phyloP scores from a whole-genome alignment of 2,329 filamentous ascomycete genomes.

The Macrophomina tecta region DNA sequence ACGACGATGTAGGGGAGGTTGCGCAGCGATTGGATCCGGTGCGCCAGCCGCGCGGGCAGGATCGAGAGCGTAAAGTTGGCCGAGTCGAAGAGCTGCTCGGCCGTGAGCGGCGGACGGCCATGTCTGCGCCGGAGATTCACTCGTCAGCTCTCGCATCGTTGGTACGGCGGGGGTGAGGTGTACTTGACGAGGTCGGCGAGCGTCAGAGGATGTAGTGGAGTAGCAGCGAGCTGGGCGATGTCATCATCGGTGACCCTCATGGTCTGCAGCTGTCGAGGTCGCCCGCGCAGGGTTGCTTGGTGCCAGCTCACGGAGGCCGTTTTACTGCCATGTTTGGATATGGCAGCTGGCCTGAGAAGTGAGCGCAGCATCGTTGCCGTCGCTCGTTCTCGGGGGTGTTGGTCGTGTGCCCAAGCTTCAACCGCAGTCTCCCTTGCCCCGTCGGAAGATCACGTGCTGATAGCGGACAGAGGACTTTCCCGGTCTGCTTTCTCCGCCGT shows the following conservation, averaged over 20 bases:
- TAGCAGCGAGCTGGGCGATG: slow-evolving; percentile 77
- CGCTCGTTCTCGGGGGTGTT: slow-evolving; percentile 17
- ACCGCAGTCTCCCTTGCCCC: no score
- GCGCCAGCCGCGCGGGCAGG: slow-evolving; percentile 88
- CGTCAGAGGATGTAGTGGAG: slow-evolving; percentile 80
- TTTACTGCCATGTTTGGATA: slow-evolving; percentile 10
- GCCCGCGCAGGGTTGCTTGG: neutral
- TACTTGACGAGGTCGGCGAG: slow-evolving; percentile 89
- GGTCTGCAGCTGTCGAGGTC: slow-evolving; percentile 41
- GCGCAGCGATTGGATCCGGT: slow-evolving; percentile 89
- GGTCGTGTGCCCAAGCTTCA: slow-evolving; percentile 19
- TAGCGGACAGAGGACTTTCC: neutral
- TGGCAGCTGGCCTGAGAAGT: slow-evolving; percentile 13
- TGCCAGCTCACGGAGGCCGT: neutral
- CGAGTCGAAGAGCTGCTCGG: slow-evolving; percentile 80
- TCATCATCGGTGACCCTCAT: slow-evolving; percentile 68
- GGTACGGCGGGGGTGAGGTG: slow-evolving; percentile 31
- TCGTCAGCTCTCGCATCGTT: slow-evolving; percentile 3
- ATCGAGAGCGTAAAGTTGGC: slow-evolving; percentile 96
- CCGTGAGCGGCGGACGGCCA: slow-evolving; percentile 83
- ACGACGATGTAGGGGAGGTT: slow-evolving; percentile 98
- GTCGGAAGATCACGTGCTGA: slow-evolving; percentile 17
- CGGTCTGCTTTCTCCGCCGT: neutral
- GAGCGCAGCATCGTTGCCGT: slow-evolving; percentile 25
- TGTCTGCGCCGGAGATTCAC: slow-evolving; percentile 53